Percentiles rank a stretch among this genome's conserved stretches.
These are phyloP conservation scores for Gaeumannomyces tritici DNA, from an alignment of 2,329 filamentous ascomycete genomes.

Conservation along the genomic window DNA sequence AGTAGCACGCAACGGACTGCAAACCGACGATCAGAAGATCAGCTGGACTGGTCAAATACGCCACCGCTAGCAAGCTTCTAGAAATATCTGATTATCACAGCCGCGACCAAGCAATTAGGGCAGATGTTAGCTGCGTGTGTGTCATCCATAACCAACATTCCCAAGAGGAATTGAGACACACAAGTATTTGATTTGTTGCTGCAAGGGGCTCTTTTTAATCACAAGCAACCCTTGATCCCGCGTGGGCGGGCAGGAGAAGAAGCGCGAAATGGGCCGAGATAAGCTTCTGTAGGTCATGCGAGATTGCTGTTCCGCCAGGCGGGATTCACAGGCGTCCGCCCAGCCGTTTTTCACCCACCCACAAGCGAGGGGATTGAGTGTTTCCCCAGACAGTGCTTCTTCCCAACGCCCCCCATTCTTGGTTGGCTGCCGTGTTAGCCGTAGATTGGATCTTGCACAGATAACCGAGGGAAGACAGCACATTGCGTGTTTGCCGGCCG, in stretches of 20 bases:
- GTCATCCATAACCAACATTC: too few relatives aligned
- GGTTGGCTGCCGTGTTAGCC: background rate
- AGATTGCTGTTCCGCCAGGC: background rate
- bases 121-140: too few relatives aligned
- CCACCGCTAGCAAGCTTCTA: too few relatives aligned
- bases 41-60: too few relatives aligned
- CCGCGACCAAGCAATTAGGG: too few relatives aligned
- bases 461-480: background rate
- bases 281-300: constrained; percentile 2
- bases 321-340: background rate
- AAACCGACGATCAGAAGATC: too few relatives aligned
- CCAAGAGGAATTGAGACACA: background rate
- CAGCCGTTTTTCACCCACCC: background rate
- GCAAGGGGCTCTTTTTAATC: background rate
- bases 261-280: constrained; percentile 1
- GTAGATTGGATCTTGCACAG: background rate
- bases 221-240: background rate
- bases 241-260: background rate
- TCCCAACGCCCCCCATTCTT: background rate
- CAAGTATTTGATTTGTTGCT: background rate
- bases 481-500: background rate
- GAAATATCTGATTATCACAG: too few relatives aligned
- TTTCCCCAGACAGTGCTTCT: background rate
- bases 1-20: too few relatives aligned
- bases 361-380: background rate